Evolutionary conservation across 768 basidiomycete genomes (phyloP).

Genomic region (Boletales sp.): DNA sequence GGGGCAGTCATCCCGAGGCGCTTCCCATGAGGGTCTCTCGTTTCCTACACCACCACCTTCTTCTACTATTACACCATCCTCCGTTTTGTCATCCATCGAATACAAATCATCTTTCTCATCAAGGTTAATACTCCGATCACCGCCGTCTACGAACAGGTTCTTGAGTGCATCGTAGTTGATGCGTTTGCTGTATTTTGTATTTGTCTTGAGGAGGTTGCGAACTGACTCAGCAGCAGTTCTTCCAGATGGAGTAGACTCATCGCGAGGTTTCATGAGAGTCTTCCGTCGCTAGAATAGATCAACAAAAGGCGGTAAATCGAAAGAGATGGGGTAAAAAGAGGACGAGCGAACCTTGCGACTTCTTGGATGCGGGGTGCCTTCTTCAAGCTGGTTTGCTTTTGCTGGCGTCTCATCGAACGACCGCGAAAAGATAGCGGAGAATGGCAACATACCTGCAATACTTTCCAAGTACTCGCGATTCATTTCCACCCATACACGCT

Average conservation of each 20-base stretch:
- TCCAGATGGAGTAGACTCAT: constrained; percentile 56
- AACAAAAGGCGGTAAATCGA: constrained; percentile 10
- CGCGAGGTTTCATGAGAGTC: constrained; percentile 60
- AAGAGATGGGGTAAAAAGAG: constrained; percentile 33
- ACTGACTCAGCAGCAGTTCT: constrained; percentile 34
- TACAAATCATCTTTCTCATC: constrained; percentile 52
- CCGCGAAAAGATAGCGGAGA: constrained; percentile 5
- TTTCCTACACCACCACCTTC: constrained; percentile 36
- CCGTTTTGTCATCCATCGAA: constrained; percentile 48
- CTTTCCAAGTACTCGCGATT: constrained; percentile 89
- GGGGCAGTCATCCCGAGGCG: constrained; percentile 3
- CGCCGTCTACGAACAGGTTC: constrained; percentile 60
- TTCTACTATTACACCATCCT: constrained; percentile 38
- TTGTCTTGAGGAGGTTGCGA: constrained; percentile 69
- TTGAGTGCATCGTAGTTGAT: constrained; percentile 93
- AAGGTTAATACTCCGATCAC: constrained; percentile 13
- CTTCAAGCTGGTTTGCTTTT: constrained; percentile 57
- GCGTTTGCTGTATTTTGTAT: constrained; percentile 82
- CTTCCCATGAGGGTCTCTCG: constrained; percentile 32
- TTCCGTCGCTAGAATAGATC: constrained; percentile 58
- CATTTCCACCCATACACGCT: constrained; percentile 91
- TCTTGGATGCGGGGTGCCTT: constrained; percentile 41
- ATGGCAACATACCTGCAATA: constrained; percentile 55
- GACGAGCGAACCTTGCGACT: constrained; percentile 68
- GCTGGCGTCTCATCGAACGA: constrained; percentile 58